Base-by-base conservation (phyloP, 2,329 filamentous ascomycete genomes). In the Claviceps fusiformis region DNA sequence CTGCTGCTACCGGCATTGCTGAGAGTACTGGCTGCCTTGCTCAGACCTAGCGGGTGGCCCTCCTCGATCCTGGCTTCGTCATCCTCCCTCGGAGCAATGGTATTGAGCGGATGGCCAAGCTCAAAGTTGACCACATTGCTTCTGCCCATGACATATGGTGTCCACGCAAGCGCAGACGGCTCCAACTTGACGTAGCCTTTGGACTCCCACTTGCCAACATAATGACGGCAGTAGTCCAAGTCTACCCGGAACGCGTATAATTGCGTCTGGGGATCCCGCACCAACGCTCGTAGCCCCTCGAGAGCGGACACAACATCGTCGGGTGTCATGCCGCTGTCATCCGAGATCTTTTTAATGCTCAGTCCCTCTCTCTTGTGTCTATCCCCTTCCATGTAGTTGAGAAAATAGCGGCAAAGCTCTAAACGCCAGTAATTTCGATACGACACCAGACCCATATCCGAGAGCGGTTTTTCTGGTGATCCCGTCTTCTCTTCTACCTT, bases 361-460 rank as follows among this genome's bases (percentile, higher is more conserved):
- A 85, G 69, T 1, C 79, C 78, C 10, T 73, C 72, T 57, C 71
- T 73, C 54, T 62, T 63, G 52, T 66, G 58, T n/a, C 62, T 60
- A 1, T 60, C 64, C 1, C 58, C 58, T 9, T 67, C 63, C 58
- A 69, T 62, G 13, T 63, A 56, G 60, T 85, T 71, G 43, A 91
- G 74, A 7, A 98, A 77, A 62, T 95, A 89, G 59, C 87, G 86
- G 65, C 91, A 96, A 54, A 98, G 74, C 2, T 95, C 78, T 10
- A 95, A 75, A 24, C 93, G 85, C 93, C 93, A 98, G 69, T 98
- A 98, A 63, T 95, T 96, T 48, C 93, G 83, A 67, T 98, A 98
- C 2, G 92, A 97, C 4, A 97, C 92, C 44, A 98, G 72, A 3
- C 93, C 93, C 89, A 98, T 96, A 66, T 98, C 93, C 0, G 93